Evolutionary conservation across 169 alveolate genomes (phyloP), one percentile per base, ranked within the genome.

Genomic region (Pseudocohnilembus persalinus): DNA sequence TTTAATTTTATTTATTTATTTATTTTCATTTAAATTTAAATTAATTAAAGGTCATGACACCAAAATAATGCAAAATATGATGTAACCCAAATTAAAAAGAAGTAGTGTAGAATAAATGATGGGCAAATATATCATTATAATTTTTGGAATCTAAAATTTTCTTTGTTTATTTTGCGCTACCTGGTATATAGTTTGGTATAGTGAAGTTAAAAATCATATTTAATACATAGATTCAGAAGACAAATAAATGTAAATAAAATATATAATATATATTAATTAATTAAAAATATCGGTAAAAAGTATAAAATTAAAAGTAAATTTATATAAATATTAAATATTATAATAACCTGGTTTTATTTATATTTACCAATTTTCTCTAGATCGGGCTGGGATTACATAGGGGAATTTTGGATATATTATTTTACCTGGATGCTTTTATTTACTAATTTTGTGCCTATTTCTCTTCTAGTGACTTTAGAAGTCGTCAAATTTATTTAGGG

Each of bases 41-140:
- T 49, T 49, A 49, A 98, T 97, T 89, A 96, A 98, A 33, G 99
- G 99, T 0, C 98, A 95, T 83, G 98, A 98, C 77, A 97, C 99
- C 29, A 97, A 98, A 91, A 98, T 98, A n/a, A 90, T 92, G 92
- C 79, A 88, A 31, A 93, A 95, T 84, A 81, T 85, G 29, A 32
- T 83, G 73, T 83, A 88, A 68, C 89, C 93, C 65, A 92, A 87
- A 77, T 74, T 65, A 20, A 95, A 93, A 74, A 89, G 90, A 87
- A 93, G 97, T 32, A 65, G 93, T 75, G 77, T 95, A 34, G 98
- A 95, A 88, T 83, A 78, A 63, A 88, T 84, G 30, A 96, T 94
- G 93, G 95, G 95, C 72, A 87, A 83, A 76, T 94, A 94, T 81
- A 95, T 96, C 29, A 91, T 93, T 76, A 30, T 76, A 29, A 83